Evolutionary conservation across 805 yeast genomes (phyloP).

Genomic region (Ogataea glucozyma): DNA sequence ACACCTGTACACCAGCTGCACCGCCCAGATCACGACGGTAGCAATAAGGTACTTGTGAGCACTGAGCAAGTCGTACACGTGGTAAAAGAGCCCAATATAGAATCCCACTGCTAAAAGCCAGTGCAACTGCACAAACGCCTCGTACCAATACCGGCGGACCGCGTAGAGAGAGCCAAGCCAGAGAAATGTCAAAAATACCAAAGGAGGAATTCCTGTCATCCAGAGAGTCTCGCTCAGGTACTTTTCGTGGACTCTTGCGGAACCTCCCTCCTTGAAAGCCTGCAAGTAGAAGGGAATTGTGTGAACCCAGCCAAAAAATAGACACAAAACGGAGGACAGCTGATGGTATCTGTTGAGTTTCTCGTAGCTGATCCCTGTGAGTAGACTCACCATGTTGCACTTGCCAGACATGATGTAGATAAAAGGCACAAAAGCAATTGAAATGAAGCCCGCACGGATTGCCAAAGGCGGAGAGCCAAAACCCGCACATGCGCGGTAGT

Average conservation of each 20-base stretch:
- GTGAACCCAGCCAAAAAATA: constrained; percentile 49
- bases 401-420: constrained; percentile 53
- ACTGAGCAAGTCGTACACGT: constrained; percentile 38
- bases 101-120: constrained; percentile 55
- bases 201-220: constrained; percentile 49
- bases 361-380: constrained; percentile 58
- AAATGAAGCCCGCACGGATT: constrained; percentile 52
- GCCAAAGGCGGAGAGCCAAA: constrained; percentile 64
- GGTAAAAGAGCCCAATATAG: constrained; percentile 48
- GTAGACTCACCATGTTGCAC: constrained; percentile 46
- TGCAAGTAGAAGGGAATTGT: constrained; percentile 51
- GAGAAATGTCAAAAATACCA: constrained; percentile 44
- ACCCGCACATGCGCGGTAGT: constrained; percentile 52
- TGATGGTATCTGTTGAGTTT: constrained; percentile 54
- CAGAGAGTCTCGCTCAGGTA: constrained; percentile 29
- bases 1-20: constrained; percentile 49
- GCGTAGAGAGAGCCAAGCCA: constrained; percentile 44
- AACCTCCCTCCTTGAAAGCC: constrained; percentile 51
- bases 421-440: constrained; percentile 52
- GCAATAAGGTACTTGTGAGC: constrained; percentile 49
- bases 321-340: constrained; percentile 43
- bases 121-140: constrained; percentile 51
- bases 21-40: constrained; percentile 51
- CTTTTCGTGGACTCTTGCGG: constrained; percentile 24
- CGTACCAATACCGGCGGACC: constrained; percentile 45